Conservation (phyloP, 2,329 filamentous ascomycete genomes). For the Ceratocystis papillata region DNA sequence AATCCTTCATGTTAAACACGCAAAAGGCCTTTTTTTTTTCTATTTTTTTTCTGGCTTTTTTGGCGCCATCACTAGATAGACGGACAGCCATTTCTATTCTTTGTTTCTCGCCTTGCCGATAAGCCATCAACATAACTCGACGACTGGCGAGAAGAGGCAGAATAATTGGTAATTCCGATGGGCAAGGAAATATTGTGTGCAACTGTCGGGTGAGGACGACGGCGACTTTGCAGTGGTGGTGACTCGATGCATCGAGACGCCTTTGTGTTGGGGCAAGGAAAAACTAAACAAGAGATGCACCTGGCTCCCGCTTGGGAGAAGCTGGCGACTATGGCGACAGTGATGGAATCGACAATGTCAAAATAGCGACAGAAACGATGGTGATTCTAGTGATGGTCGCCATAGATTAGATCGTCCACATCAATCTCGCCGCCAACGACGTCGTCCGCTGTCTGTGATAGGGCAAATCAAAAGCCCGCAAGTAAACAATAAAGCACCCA, state of each 20-base stretch:
- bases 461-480: constrained; percentile 24
- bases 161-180: background rate
- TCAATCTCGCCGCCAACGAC: too few species aligned
- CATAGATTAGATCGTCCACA: background rate
- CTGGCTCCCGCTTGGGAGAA: background rate
- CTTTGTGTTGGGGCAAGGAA: background rate
- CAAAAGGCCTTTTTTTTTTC: constrained; percentile 2
- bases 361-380: background rate
- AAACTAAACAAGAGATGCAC: background rate
- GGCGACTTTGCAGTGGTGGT: background rate
- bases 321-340: background rate
- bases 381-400: background rate
- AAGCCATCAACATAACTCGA: background rate
- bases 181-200: background rate
- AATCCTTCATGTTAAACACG: constrained; percentile 9
- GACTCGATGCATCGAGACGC: background rate
- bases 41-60: background rate
- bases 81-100: background rate
- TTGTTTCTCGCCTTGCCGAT: background rate
- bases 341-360: background rate
- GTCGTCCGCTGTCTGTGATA: constrained; percentile 18
- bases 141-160: background rate
- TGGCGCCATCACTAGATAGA: background rate
- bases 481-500: constrained; percentile 26
- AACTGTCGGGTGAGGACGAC: background rate